Base-by-base conservation (phyloP, 495 filamentous ascomycete genomes). In the Thermothielavioides terrestris region DNA sequence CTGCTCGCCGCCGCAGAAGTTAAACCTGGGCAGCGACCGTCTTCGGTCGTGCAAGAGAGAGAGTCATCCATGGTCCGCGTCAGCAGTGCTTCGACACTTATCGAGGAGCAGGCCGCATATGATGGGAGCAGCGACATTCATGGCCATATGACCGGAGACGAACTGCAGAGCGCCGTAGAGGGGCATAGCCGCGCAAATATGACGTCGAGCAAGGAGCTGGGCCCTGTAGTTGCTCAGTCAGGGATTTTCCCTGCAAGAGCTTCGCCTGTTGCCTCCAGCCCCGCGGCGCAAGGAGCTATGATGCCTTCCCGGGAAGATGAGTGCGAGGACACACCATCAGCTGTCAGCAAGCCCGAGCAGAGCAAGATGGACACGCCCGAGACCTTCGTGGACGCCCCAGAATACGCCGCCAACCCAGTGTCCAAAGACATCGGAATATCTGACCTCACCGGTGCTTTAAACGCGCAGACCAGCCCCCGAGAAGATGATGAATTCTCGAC, bases 401-500 rank as follows among this genome's bases (percentile, higher is more conserved):
- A 63, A 38, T 52, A 49, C 44, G 35, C 14, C 23, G 22, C 18
- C 43, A 47, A 43, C 49, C 22, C 59, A 35, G 38, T 22, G 30
- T 15, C 53, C 41, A 34, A 55, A 36, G 42, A 41, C 12, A 18
- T 38, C 27, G 15, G 23, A 39, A 57, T 45, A 14, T 40, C 41
- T 17, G 46, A 37, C n/a, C 42, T 32, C 15, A 45, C 39, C 25
- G 47, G 40, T 46, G 32, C 44, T n/a, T 26, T 55, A 44, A 20
- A 30, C 8, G 30, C 41, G 6, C 12, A 31, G 5, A 23, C 3
- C 7, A 56, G 31, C 35, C 58, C 58, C 28, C 45, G 43, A 20
- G 47, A 40, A 22, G 54, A 63, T 9, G 54, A 61, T 11, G 53
- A 54, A 12, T 57, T 61, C 49, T 65, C 65, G 22, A 65, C 62